Percentiles rank a stretch among this genome's conserved stretches.
Evolutionary conservation across 2,329 filamentous ascomycete species (phyloP).

Genomic region (Fusarium sp.): DNA sequence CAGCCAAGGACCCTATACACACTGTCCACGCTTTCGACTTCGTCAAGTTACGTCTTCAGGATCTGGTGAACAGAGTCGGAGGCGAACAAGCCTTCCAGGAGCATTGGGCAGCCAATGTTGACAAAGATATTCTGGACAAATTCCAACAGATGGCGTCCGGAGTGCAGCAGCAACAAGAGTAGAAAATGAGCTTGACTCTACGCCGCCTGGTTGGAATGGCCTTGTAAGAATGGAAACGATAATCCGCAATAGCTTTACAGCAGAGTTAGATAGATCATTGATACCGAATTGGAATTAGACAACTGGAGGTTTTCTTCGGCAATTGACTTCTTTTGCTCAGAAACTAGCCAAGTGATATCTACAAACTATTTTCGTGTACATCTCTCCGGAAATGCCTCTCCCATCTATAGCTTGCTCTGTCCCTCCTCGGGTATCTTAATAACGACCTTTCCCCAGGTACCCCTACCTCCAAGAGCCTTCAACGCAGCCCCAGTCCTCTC

Average conservation of each 20-base stretch:
- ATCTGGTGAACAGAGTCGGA: slow-evolving; percentile 68
- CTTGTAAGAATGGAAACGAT: slow-evolving; percentile 20
- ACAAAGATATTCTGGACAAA: slow-evolving; percentile 74
- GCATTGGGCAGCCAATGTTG: slow-evolving; percentile 78
- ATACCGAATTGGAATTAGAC: slow-evolving; percentile 17
- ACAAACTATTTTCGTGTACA: background rate
- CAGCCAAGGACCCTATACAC: slow-evolving; percentile 73
- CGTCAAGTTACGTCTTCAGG: slow-evolving; percentile 69
- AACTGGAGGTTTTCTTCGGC: background rate
- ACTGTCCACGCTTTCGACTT: slow-evolving; percentile 72
- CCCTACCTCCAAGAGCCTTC: slow-evolving; percentile 79
- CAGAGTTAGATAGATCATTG: slow-evolving; percentile 20
- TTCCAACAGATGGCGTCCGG: slow-evolving; percentile 59
- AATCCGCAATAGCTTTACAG: slow-evolving; percentile 32
- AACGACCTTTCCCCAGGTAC: slow-evolving; percentile 97
- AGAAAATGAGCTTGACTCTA: background rate
- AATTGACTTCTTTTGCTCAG: background rate
- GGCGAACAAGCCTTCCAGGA: slow-evolving; percentile 74
- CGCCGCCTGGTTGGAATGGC: background rate
- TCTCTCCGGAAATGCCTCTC: background rate
- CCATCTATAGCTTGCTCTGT: slow-evolving; percentile 63
- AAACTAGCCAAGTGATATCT: background rate
- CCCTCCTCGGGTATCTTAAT: slow-evolving; percentile 81
- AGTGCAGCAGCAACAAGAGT: slow-evolving; percentile 31
- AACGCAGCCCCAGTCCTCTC: slow-evolving; percentile 82